Evolutionary conservation across 2,329 filamentous ascomycete species (phyloP), one percentile per base, ranked within the genome.

Genomic region (Emmonsiellopsis sp.): DNA sequence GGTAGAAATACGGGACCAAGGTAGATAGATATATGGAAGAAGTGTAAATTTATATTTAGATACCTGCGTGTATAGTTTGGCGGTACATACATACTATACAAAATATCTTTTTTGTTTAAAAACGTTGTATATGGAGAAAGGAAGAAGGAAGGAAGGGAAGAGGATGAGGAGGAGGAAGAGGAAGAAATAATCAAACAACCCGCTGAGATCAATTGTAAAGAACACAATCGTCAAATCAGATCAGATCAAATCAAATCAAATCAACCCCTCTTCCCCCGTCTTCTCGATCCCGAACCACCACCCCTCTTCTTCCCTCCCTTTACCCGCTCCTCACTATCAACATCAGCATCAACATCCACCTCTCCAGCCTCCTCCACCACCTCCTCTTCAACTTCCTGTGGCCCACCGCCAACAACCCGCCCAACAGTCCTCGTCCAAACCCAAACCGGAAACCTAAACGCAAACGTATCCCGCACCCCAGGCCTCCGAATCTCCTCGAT

Each of bases 401-500:
- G 54, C 20, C 40, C 49, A 9, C 57, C 58, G 34, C 62, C 63
- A 40, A 66, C 50, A 11, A 70, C 40, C 11, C 61, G 61, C 38
- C 67, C 65, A 40, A 69, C 55, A 37, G 64, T 63, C 55, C 75
- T 73, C 51, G 70, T 76, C 73, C 86, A 93, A 54, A 82, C 67
- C 81, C 85, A 94, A 52, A 84, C 66, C 0, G 93, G 93, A 5
- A 95, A 74, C 51, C 86, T 85, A 70, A 87, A 81, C 44, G 97
- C 79, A 56, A 90, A 84, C 0, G 93, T 98, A 66, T 97, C 87
- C 58, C 73, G 80, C 68, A 96, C 73, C 2, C 85, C 87, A 1
- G 93, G 93, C 59, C 79, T 76, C 44, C 80, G 77, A 56, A 98
- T 84, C 68, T 96, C 89, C 55, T 90, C 81, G 64, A 96, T 84